Evolutionary conservation across 148 eudicot genomes (phyloP).

Genomic region (Persicaria tinctoria): DNA sequence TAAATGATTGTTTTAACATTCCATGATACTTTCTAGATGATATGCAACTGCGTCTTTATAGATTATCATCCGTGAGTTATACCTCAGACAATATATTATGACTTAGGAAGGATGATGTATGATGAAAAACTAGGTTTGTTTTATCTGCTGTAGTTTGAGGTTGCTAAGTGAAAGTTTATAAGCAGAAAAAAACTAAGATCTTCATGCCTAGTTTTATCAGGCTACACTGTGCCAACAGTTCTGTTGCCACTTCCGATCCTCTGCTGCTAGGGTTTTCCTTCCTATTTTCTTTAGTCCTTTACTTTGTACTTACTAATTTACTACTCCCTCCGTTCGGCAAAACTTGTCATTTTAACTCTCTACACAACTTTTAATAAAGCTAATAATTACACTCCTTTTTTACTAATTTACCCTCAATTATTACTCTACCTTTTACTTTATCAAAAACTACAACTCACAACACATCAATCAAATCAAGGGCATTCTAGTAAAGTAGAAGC

Average conservation of each 20-base stretch:
- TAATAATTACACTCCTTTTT: too few relatives aligned
- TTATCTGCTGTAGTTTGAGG: not conserved
- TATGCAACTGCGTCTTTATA: not conserved
- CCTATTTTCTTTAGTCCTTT: not conserved
- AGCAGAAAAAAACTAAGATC: not conserved
- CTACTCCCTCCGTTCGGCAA: too few relatives aligned
- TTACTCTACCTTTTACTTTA: too few relatives aligned
- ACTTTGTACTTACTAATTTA: not conserved
- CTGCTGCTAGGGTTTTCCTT: not conserved
- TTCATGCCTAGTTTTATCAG: not conserved
- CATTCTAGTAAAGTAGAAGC: too few relatives aligned
- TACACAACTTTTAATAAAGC: too few relatives aligned
- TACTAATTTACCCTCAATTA: too few relatives aligned
- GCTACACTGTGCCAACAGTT: not conserved
- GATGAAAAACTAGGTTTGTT: not conserved
- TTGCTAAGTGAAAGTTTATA: not conserved
- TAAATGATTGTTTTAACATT: not conserved
- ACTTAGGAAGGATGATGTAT: not conserved
- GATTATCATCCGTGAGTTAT: not conserved
- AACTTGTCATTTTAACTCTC: too few relatives aligned
- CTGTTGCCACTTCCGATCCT: not conserved
- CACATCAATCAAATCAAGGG: too few relatives aligned
- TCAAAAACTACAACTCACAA: too few relatives aligned
- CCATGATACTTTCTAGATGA: conserved; percentile 1
- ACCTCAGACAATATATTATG: not conserved